These are phyloP conservation scores for Liquidambar formosana DNA, from an alignment of 164 flowering plant genomes.

Conservation along the genomic window DNA sequence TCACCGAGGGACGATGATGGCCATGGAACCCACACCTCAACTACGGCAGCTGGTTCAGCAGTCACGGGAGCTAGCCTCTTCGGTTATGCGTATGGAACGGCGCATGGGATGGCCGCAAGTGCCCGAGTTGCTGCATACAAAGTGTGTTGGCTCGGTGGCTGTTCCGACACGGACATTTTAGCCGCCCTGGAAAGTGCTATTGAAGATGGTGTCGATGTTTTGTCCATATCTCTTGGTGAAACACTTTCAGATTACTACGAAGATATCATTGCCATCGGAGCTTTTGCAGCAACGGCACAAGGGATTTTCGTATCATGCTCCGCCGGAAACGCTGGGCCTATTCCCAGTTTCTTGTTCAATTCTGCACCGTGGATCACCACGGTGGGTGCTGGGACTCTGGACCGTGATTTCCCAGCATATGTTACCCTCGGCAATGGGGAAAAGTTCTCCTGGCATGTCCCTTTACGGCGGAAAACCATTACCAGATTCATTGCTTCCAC, in stretches of 20 bases:
- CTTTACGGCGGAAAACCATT: constrained; percentile 58
- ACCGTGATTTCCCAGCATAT: constrained; percentile 83
- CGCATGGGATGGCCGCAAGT: constrained; percentile 80
- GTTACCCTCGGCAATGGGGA: constrained; percentile 69
- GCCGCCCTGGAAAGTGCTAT: constrained; percentile 79
- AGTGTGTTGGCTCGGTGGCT: constrained; percentile 91
- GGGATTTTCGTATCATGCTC: constrained; percentile 87
- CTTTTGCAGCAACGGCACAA: constrained; percentile 58
- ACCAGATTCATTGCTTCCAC: constrained; percentile 33
- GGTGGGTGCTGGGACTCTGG: constrained; percentile 86
- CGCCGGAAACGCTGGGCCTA: constrained; percentile 86
- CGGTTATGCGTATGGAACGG: constrained; percentile 76
- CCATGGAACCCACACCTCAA: constrained; percentile 89
- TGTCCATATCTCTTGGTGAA: constrained; percentile 80
- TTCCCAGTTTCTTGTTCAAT: constrained; percentile 48
- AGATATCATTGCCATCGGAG: constrained; percentile 72
- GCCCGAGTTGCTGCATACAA: constrained; percentile 84
- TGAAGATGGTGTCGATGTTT: constrained; percentile 68
- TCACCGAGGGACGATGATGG: constrained; percentile 93
- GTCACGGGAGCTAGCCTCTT: constrained; percentile 67
- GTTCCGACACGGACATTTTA: constrained; percentile 68
- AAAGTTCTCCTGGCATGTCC: constrained; percentile 61
- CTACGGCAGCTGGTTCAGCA: constrained; percentile 76
- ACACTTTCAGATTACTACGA: constrained; percentile 48
- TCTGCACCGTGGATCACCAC: constrained; percentile 95